Evolutionary conservation across 352 stramenopile genomes (phyloP).

Genomic region (Globisporangium recalcitrans): DNA sequence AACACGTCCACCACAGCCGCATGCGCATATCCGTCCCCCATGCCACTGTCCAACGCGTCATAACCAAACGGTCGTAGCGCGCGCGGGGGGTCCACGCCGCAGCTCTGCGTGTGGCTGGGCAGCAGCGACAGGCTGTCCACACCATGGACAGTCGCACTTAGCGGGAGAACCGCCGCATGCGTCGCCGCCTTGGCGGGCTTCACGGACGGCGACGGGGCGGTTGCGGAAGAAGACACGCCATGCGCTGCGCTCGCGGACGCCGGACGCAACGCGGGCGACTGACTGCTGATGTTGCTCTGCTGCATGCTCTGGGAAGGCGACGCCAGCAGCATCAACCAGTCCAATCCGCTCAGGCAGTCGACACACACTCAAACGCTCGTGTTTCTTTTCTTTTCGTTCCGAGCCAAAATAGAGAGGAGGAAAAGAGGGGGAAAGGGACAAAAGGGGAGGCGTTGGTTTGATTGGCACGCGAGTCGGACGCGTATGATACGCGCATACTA

Average conservation of each 20-base stretch:
- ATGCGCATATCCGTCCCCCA: neutral
- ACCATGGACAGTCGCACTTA: neutral
- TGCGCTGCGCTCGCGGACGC: neutral
- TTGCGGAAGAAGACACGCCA: neutral
- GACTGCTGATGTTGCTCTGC: constrained; percentile 8
- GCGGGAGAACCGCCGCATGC: neutral
- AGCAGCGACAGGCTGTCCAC: constrained; percentile 29
- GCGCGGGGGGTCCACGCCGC: constrained; percentile 8
- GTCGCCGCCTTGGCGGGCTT: neutral
- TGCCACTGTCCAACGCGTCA: neutral
- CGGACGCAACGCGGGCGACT: constrained; percentile 14
- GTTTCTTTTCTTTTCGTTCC: neutral
- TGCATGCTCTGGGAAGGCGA: neutral
- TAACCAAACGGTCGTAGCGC: neutral
- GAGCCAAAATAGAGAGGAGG: neutral
- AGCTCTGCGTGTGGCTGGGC: constrained; percentile 19
- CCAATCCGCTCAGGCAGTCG: neutral
- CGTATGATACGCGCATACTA: too few relatives aligned
- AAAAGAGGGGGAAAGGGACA: neutral
- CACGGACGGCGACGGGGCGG: neutral
- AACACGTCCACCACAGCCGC: constrained; percentile 23
- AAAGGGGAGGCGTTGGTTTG: too few relatives aligned
- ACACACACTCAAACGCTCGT: neutral
- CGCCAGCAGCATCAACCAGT: neutral
- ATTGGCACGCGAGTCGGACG: too few relatives aligned